Evolutionary conservation across 139 green algal genomes (phyloP).

Genomic region (Chlorella vulgaris): DNA sequence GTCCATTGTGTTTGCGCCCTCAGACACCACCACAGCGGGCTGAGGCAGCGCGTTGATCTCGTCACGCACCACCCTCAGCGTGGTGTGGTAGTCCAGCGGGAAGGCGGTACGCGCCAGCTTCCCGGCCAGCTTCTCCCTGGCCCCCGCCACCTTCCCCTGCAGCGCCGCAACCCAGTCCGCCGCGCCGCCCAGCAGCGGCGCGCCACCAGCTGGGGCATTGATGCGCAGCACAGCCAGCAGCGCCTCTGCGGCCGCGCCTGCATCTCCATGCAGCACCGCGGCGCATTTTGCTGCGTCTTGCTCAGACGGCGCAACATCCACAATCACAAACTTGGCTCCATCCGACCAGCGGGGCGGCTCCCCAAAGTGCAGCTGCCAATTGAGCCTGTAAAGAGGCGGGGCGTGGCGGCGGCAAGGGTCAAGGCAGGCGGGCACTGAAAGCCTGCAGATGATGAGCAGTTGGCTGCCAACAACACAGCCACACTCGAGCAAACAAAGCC

Average conservation of each 20-base stretch:
- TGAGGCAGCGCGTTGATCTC: slow-evolving; percentile 38
- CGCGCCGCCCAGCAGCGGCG: background rate
- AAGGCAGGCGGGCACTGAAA: no score
- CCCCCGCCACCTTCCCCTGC: slow-evolving; percentile 25
- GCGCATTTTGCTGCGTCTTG: slow-evolving; percentile 51
- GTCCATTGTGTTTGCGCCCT: slow-evolving; percentile 92
- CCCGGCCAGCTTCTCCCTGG: slow-evolving; percentile 48
- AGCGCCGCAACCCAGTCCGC: slow-evolving; percentile 23
- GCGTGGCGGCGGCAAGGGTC: no score
- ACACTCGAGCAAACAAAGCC: no score
- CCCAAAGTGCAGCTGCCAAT: slow-evolving; percentile 88
- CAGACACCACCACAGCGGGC: slow-evolving; percentile 63
- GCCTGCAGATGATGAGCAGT: background rate
- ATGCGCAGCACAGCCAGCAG: slow-evolving; percentile 42
- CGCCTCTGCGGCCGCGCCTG: slow-evolving; percentile 45
- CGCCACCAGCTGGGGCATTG: background rate
- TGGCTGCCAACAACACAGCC: no score
- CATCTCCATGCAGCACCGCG: slow-evolving; percentile 57
- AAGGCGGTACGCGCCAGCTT: slow-evolving; percentile 20
- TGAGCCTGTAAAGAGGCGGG: slow-evolving; percentile 54
- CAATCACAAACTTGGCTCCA: slow-evolving; percentile 72
- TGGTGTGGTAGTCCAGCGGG: slow-evolving; percentile 69
- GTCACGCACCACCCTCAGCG: slow-evolving; percentile 61
- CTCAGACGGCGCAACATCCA: slow-evolving; percentile 55
- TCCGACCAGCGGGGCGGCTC: slow-evolving; percentile 68